phyloP scores from a whole-genome alignment of 2,329 filamentous ascomycete species.

The Tolypocladium sp. region DNA sequence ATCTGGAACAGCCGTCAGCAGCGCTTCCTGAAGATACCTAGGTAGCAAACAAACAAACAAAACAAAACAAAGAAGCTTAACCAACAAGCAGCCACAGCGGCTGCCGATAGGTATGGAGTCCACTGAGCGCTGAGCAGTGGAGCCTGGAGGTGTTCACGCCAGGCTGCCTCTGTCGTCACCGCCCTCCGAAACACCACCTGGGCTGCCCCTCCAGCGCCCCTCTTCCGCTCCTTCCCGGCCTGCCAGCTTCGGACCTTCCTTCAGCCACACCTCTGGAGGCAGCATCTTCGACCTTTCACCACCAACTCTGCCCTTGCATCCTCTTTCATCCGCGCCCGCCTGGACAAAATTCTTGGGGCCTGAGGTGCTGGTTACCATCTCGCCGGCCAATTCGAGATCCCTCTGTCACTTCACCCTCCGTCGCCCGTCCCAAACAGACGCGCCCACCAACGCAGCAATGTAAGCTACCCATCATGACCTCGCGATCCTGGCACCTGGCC shows the following conservation, averaged over 20 bases:
- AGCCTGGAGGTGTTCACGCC: background rate
- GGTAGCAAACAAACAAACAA: background rate
- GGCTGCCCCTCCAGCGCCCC: background rate
- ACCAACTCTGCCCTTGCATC: background rate
- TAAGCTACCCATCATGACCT: background rate
- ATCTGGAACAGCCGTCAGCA: background rate
- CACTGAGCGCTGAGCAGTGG: background rate
- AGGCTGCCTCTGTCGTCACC: background rate
- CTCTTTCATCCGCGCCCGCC: background rate
- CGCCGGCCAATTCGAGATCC: background rate
- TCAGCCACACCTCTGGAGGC: background rate
- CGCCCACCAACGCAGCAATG: background rate
- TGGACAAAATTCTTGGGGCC: background rate
- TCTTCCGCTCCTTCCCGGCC: background rate
- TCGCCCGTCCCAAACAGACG: background rate
- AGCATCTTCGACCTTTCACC: background rate
- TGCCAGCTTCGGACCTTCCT: background rate
- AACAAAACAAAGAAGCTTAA: background rate
- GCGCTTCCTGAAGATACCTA: background rate
- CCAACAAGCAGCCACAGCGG: background rate
- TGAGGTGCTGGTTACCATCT: background rate
- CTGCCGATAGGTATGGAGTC: background rate
- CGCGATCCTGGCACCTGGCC: background rate
- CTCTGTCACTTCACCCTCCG: background rate
- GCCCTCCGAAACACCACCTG: background rate